Conservation (phyloP, 2,329 filamentous ascomycete species). For the Hypocrella siamensis region DNA sequence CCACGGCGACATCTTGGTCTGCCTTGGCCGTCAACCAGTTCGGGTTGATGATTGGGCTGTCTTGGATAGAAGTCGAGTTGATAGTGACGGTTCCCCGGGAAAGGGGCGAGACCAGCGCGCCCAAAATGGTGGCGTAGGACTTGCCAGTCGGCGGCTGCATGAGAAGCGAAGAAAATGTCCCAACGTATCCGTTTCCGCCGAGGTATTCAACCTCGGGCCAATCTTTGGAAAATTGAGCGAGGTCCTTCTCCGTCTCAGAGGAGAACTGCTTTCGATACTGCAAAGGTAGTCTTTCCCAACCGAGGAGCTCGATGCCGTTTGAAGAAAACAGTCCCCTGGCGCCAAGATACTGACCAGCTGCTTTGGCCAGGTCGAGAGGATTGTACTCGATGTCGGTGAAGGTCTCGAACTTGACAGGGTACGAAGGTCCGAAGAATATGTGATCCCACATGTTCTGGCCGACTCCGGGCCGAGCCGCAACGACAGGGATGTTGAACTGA, state of each 20-base stretch:
- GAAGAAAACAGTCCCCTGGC: background rate
- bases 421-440: slow-evolving; percentile 4
- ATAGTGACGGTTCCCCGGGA: slow-evolving; percentile 28
- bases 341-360: background rate
- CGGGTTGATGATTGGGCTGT: slow-evolving; percentile 25
- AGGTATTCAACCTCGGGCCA: slow-evolving; percentile 19
- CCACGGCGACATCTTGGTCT: slow-evolving; percentile 27
- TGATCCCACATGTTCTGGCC: slow-evolving; percentile 5
- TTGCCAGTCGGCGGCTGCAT: background rate
- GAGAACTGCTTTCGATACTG: slow-evolving; percentile 6
- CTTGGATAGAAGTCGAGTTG: slow-evolving; percentile 13
- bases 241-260: slow-evolving; percentile 6
- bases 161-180: background rate
- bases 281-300: slow-evolving; percentile 15
- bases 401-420: slow-evolving; percentile 3
- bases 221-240: slow-evolving; percentile 13
- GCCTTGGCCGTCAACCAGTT: slow-evolving; percentile 25
- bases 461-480: slow-evolving; percentile 2
- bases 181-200: background rate
- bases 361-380: background rate
- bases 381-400: slow-evolving; percentile 1
- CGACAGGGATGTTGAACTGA: slow-evolving; percentile 2
- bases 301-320: slow-evolving; percentile 7
- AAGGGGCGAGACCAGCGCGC: slow-evolving; percentile 12
- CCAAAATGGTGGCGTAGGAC: slow-evolving; percentile 6